Evolutionary conservation across 306 rosid species (phyloP), one percentile per base, ranked within the genome.

Genomic region (Prunus mume): DNA sequence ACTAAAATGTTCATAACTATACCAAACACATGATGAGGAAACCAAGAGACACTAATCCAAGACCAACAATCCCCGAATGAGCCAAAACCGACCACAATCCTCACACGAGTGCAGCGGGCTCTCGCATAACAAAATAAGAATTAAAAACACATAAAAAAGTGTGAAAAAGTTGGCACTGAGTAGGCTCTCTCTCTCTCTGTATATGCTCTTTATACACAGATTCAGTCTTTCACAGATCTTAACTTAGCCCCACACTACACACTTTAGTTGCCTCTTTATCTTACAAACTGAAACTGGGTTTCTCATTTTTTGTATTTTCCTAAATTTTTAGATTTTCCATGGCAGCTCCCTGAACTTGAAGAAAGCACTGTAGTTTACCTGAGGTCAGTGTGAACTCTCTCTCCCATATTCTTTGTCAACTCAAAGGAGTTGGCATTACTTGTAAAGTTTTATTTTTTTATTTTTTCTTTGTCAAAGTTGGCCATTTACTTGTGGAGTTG

Each of bases 11-110:
- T 34, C 54, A 25, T 12, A 15, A 17, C 58, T 9, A 51, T 19
- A 25, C 68, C 54, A 11, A 27, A 25, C 68, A 60, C 58, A 45
- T 73, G 69, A 45, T 60, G 27, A 45, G 56, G 10, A 57, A 57
- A 57, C 41, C 56, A 56, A 72, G 76, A 57, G 72, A 66, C 28
- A 52, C 19, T 3, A 2, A 41, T 72, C 78, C 74, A 65, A 65
- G 47, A 41, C 78, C 62, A 72, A 78, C 58, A 18, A 51, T 38
- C 43, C 51, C 60, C 19, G 65, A 75, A 57, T 18, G 75, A 58
- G 79, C 80, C 86, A 83, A 84, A 66, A 85, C 86, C 84, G 80
- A 73, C 86, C 86, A 73, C 50, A 76, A 62, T 76, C 80, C 79
- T 78, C 63, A 69, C 84, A 74, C 78, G 78, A 75, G 84, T 68